Conservation (phyloP, 1,139 yeast species). For the Suhomyces panamericanus region DNA sequence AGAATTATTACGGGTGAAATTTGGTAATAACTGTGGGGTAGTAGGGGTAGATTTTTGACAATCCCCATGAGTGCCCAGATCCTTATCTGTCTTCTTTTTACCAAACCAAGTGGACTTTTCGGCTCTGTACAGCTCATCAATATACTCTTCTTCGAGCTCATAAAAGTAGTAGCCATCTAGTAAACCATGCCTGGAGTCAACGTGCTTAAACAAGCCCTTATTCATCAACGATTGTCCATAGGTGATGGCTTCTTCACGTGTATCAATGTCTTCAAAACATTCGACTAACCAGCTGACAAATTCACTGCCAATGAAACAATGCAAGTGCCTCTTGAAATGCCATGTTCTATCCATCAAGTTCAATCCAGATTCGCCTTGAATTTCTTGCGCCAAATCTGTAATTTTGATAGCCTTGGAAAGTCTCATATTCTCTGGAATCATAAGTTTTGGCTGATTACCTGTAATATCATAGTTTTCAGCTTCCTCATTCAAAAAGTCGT, state of each 20-base stretch:
- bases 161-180: conserved; percentile 93
- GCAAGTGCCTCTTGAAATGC: conserved; percentile 81
- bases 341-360: conserved; percentile 77
- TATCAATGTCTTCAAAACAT: conserved; percentile 73
- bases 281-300: conserved; percentile 83
- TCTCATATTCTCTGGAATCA: conserved; percentile 35
- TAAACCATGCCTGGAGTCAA: conserved; percentile 77
- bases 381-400: conserved; percentile 56
- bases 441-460: conserved; percentile 37
- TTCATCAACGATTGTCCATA: conserved; percentile 80
- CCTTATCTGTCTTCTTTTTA: conserved; percentile 23
- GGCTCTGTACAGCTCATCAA: conserved; percentile 32
- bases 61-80: not conserved
- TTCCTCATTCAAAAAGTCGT: conserved; percentile 61
- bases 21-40: conserved; percentile 17
- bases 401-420: conserved; percentile 40
- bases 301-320: conserved; percentile 84
- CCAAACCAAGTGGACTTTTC: conserved; percentile 35
- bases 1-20: conserved; percentile 27
- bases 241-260: conserved; percentile 77
- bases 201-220: conserved; percentile 72
- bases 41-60: conserved; percentile 12
- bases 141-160: conserved; percentile 61
- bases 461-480: conserved; percentile 35
- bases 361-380: conserved; percentile 67